Evolutionary conservation across 805 yeast species (phyloP).

Genomic region (Brettanomyces sp.): DNA sequence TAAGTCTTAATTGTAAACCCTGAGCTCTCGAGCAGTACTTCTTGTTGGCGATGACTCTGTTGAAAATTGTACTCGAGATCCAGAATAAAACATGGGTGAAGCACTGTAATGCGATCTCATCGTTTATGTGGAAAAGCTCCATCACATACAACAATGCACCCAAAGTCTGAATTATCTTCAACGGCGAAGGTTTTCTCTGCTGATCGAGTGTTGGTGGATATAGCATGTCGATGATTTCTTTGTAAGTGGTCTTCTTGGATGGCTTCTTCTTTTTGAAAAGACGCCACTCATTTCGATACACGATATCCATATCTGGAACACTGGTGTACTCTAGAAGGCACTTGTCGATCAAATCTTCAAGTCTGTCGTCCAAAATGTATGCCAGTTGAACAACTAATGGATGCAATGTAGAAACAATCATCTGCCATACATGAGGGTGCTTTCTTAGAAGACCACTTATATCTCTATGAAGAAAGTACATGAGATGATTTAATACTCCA

Average conservation of each 20-base stretch:
- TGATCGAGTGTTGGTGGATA: constrained; percentile 79
- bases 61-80: constrained; percentile 65
- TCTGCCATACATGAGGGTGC: constrained; percentile 55
- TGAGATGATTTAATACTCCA: constrained; percentile 64
- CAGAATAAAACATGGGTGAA: constrained; percentile 71
- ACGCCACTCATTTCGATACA: constrained; percentile 66
- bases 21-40: constrained; percentile 69
- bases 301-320: constrained; percentile 71
- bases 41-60: constrained; percentile 56
- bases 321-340: constrained; percentile 69
- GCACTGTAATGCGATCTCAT: constrained; percentile 68
- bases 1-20: constrained; percentile 85
- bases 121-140: constrained; percentile 72
- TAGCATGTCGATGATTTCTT: constrained; percentile 64
- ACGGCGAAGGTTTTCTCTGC: constrained; percentile 83
- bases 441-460: constrained; percentile 40
- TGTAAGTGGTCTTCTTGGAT: constrained; percentile 40
- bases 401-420: constrained; percentile 43
- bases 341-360: constrained; percentile 49
- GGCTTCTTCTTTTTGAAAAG: constrained; percentile 34
- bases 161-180: constrained; percentile 72
- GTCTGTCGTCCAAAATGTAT: constrained; percentile 53
- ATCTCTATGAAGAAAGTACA: constrained; percentile 68
- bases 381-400: constrained; percentile 58
- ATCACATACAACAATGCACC: constrained; percentile 84